phyloP scores from a whole-genome alignment of 306 rosid species.

The Citrullus amarus region DNA sequence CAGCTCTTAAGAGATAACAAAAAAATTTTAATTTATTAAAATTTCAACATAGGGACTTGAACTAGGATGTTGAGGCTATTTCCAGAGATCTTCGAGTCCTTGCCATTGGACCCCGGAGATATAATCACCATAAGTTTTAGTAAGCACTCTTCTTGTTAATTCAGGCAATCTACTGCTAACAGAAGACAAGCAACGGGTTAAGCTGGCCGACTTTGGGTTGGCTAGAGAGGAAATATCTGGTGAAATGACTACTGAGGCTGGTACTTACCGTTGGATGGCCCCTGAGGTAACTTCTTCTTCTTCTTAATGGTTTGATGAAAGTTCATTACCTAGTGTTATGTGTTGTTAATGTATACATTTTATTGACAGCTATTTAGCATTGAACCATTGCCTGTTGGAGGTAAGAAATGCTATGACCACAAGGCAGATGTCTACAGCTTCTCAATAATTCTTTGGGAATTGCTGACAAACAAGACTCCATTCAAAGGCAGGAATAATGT shows the following conservation, averaged over 20 bases:
- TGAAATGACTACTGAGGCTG: constrained; percentile 44
- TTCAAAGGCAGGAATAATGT: constrained; percentile 28
- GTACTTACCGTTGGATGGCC: constrained; percentile 62
- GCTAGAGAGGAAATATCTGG: constrained; percentile 30
- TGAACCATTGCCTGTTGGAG: constrained; percentile 35
- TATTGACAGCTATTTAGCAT: constrained; percentile 31
- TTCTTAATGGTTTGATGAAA: background rate
- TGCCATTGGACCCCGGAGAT: background rate
- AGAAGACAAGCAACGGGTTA: constrained; percentile 25
- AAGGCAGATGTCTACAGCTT: constrained; percentile 63
- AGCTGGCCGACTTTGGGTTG: constrained; percentile 40
- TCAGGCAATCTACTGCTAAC: constrained; percentile 39
- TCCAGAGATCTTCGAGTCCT: background rate
- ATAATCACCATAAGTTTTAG: background rate
- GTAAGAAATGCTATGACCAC: constrained; percentile 37
- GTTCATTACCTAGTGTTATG: background rate
- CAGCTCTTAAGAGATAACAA: background rate
- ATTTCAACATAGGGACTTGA: background rate
- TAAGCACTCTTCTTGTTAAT: background rate
- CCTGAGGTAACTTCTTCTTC: constrained; percentile 29
- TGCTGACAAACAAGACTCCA: constrained; percentile 46
- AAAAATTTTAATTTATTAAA: background rate
- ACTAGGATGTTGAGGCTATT: background rate
- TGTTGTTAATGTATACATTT: background rate
- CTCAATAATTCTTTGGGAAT: constrained; percentile 42